Percentiles rank a stretch among this genome's conserved stretches.
Evolutionary conservation across 1,284 basidiomycete species (phyloP).

Genomic region (Pisolithus thermaeus): DNA sequence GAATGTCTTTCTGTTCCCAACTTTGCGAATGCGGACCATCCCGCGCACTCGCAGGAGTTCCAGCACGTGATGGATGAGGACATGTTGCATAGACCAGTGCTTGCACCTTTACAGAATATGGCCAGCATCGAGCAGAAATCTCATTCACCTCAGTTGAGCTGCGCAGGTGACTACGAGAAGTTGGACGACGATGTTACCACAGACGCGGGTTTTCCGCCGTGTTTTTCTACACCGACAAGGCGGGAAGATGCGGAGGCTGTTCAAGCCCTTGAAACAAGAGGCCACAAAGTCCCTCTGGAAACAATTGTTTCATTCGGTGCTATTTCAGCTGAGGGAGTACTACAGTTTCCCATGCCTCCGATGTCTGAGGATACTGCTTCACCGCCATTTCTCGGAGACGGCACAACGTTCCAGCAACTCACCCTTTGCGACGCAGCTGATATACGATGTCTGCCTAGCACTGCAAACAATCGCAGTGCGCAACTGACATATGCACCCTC

Average conservation of each 20-base stretch:
- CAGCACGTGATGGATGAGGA: too few species aligned
- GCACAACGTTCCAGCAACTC: not conserved
- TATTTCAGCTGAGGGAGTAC: not conserved
- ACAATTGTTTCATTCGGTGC: not conserved
- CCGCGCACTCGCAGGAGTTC: not conserved
- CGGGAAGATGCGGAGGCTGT: not conserved
- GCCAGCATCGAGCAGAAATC: too few species aligned
- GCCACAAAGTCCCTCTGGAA: constrained; percentile 1
- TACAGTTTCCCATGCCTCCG: constrained; percentile 18
- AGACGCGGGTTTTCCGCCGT: not conserved
- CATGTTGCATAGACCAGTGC: too few species aligned
- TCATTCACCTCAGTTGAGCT: too few species aligned
- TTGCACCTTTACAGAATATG: too few species aligned
- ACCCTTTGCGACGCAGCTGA: not conserved
- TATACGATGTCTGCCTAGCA: not conserved
- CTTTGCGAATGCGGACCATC: not conserved
- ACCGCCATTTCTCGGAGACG: constrained; percentile 3
- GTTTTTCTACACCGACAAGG: not conserved
- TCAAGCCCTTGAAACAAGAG: not conserved
- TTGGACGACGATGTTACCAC: not conserved
- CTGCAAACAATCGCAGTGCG: constrained; percentile 1
- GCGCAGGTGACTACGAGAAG: not conserved
- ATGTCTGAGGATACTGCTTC: constrained; percentile 5
- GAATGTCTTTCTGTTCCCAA: not conserved
- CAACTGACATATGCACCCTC: constrained; percentile 1